These are phyloP conservation scores for Keithomyces neogunnii DNA, from an alignment of 2,329 filamentous ascomycete genomes.

Conservation along the genomic window DNA sequence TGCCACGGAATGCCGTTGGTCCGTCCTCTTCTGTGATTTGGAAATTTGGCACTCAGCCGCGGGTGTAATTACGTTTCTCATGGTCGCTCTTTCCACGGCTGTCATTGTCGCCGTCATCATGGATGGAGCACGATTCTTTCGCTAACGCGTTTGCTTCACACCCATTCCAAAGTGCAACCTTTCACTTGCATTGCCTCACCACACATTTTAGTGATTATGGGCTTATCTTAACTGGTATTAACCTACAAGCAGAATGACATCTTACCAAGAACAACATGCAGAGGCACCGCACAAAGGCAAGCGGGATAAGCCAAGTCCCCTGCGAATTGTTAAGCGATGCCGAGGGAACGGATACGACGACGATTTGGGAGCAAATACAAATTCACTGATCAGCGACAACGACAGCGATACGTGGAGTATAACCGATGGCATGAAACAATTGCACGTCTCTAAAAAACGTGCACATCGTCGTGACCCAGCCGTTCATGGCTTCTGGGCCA, in stretches of 20 bases:
- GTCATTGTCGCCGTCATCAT: neutral
- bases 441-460: slow-evolving; percentile 10
- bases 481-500: slow-evolving; percentile 3
- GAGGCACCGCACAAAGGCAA: neutral
- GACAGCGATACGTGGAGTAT: slow-evolving; percentile 2
- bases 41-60: neutral
- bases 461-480: neutral
- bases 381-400: neutral
- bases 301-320: slow-evolving; percentile 31
- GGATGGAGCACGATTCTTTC: neutral
- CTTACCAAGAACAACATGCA: slow-evolving; percentile 8
- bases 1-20: neutral
- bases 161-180: neutral
- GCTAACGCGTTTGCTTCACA: neutral
- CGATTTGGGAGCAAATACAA: neutral
- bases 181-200: neutral
- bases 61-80: neutral
- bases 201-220: neutral
- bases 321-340: slow-evolving; percentile 39
- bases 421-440: neutral
- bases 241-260: slow-evolving; percentile 24
- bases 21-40: neutral
- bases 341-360: neutral
- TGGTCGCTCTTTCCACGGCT: slow-evolving; percentile 5
- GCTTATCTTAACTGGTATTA: neutral